phyloP scores from a whole-genome alignment of 192 early-diverging fungal species.

The Umbelopsis vinacea region DNA sequence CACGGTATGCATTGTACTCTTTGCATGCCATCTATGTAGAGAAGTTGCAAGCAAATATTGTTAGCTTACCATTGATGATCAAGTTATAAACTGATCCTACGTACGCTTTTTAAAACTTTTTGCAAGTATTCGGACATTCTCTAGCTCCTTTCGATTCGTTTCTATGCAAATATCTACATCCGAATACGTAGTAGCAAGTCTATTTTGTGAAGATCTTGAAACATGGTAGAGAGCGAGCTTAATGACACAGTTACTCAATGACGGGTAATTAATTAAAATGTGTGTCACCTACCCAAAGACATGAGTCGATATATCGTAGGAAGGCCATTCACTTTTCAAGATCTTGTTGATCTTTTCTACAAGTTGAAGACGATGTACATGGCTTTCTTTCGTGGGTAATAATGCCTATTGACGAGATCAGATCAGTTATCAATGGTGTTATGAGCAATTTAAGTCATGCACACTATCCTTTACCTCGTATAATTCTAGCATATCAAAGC shows the following conservation, averaged over 20 bases:
- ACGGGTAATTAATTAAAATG: neutral
- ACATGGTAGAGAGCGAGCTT: neutral
- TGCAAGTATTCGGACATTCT: conserved; percentile 76
- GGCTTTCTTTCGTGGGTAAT: conserved; percentile 71
- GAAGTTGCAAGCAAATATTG: neutral
- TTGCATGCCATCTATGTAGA: conserved; percentile 74
- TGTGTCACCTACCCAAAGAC: conserved; percentile 77
- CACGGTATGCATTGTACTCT: conserved; percentile 76
- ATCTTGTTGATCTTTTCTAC: conserved; percentile 83
- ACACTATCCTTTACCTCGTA: neutral
- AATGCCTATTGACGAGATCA: conserved; percentile 39
- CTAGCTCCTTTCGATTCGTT: conserved; percentile 79
- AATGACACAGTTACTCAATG: no score
- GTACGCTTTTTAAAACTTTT: conserved; percentile 73
- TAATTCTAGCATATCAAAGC: neutral
- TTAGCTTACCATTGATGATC: neutral
- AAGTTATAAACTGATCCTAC: neutral
- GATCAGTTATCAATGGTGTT: neutral
- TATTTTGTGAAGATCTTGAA: conserved; percentile 84
- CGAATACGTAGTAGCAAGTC: conserved; percentile 78
- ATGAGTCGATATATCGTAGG: conserved; percentile 74
- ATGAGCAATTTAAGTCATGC: neutral
- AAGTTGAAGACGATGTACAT: conserved; percentile 65
- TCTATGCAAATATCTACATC: conserved; percentile 95
- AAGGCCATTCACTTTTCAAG: conserved; percentile 82